These are phyloP conservation scores for Citrus hindsii DNA, from an alignment of 345 rosid species.

Conservation along the genomic window DNA sequence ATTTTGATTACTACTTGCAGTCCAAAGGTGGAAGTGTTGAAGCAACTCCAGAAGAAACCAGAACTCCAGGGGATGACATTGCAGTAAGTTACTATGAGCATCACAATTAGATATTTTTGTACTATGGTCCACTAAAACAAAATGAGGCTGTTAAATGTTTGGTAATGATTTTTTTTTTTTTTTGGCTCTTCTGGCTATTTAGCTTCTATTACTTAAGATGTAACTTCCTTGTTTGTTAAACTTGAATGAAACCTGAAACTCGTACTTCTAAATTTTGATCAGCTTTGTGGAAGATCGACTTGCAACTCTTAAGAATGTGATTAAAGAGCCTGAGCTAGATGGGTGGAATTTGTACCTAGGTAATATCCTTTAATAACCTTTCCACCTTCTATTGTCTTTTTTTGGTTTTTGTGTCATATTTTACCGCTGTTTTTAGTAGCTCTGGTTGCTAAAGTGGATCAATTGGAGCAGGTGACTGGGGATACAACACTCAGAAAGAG, in stretches of 20 bases:
- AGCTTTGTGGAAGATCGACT: slow-evolving; percentile 95
- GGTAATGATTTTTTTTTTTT: neutral
- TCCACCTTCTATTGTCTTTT: too few relatives aligned
- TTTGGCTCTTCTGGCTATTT: neutral
- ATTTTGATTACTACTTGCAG: slow-evolving; percentile 17
- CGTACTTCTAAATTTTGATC: slow-evolving; percentile 12
- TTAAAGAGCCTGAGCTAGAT: slow-evolving; percentile 75
- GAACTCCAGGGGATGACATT: slow-evolving; percentile 69
- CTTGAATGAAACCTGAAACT: slow-evolving; percentile 9
- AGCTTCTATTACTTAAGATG: neutral
- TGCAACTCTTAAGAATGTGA: slow-evolving; percentile 86
- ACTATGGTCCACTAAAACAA: neutral
- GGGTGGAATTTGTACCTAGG: slow-evolving; percentile 87
- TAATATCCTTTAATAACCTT: slow-evolving; percentile 14
- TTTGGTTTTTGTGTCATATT: neutral
- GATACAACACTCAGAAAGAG: slow-evolving; percentile 75
- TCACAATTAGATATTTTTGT: neutral
- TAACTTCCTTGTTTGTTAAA: neutral
- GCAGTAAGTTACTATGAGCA: slow-evolving; percentile 42
- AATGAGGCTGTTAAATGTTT: neutral
- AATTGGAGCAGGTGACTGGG: slow-evolving; percentile 54
- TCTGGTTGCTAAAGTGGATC: slow-evolving; percentile 9
- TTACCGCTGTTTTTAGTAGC: neutral
- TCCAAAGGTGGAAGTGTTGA: slow-evolving; percentile 84
- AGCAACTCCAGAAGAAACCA: slow-evolving; percentile 72